Base-by-base conservation (phyloP, 2,329 filamentous ascomycete genomes). In the Endoconidiophora polonica region DNA sequence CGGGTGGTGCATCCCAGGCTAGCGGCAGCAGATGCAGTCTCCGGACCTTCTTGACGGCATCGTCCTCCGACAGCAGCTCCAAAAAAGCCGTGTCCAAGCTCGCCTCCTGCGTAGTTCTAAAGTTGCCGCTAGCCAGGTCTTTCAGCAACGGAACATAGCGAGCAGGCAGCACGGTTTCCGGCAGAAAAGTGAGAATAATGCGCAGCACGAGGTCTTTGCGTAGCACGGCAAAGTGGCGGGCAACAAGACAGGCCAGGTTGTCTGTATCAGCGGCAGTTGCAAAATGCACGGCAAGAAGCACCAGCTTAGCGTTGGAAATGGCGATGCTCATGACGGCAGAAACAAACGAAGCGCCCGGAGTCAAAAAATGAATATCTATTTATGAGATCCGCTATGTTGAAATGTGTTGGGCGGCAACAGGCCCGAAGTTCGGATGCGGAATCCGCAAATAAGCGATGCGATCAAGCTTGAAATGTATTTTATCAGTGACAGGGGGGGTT, bases 121-220 rank as follows among this genome's bases (percentile, higher is more conserved):
- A 66, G 18, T 70, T 62, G 47, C 66, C 68, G 3, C 66, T 65
- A 39, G 67, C 69, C 54, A 87, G 65, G 48, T 77, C 71, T 57
- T 73, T 63, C 16, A 87, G 59, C 47, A 85, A 73, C 12, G 67
- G 66, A 16, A 76, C 66, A 59, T 88, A 88, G 43, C 68, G 61
- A n/a, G 64, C 64, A 4, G 85, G 77, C 4, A 74, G 73, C 4
- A 77, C 60, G 41, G 74, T 80, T 62, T 90, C 84, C 23, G 86
- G 86, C 1, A 93, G 70, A 59, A 81, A 85, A 18, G 81, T 85
- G 43, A 93, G 71, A 20, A 93, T 65, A 48, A 91, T 78, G 42
- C 81, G 78, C 52, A 91, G 69, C 22, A 85, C 61, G 12, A 86
- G 66, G 51, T 83, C 76, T 42, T 74, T 71, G 24, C 73, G 69